phyloP scores from a whole-genome alignment of 2,329 filamentous ascomycete genomes.

The Acrocalymma vagum region DNA sequence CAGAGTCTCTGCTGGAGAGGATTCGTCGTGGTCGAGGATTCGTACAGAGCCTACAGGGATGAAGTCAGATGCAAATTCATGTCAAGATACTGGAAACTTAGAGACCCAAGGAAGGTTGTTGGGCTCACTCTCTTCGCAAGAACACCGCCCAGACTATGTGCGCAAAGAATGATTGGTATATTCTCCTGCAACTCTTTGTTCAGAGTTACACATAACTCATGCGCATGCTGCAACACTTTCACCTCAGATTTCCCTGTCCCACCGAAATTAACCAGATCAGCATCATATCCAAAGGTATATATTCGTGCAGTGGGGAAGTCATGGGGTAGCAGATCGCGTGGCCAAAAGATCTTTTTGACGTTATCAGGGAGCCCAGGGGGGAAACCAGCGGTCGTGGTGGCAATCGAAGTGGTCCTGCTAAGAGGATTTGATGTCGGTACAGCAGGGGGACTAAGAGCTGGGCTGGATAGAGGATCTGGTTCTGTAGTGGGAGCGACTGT shows the following conservation, averaged over 20 bases:
- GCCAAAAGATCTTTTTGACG: constrained; percentile 16
- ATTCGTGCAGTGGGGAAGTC: constrained; percentile 15
- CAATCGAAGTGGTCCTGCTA: too few relatives aligned
- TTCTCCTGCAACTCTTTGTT: constrained; percentile 10
- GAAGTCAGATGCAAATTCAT: not conserved
- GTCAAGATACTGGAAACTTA: too few relatives aligned
- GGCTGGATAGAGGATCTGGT: too few relatives aligned
- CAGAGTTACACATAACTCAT: constrained; percentile 12
- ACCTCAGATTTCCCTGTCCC: not conserved
- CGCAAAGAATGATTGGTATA: constrained; percentile 12
- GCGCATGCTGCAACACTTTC: constrained; percentile 10
- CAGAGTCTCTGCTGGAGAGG: constrained; percentile 7
- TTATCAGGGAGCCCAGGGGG: too few relatives aligned
- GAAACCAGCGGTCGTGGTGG: too few relatives aligned
- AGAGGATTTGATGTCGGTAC: too few relatives aligned
- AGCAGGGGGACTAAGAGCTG: too few relatives aligned
- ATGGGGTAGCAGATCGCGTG: constrained; percentile 11
- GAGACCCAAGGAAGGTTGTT: not conserved
- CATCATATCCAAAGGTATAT: constrained; percentile 16
- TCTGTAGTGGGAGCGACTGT: too few relatives aligned
- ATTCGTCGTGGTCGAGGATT: constrained; percentile 7
- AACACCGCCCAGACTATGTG: constrained; percentile 13
- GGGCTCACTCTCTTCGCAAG: constrained; percentile 7
- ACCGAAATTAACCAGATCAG: constrained; percentile 13
- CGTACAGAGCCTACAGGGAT: constrained; percentile 13